Base-by-base conservation (phyloP, 495 filamentous ascomycete genomes). In the Penicillium ucsense region DNA sequence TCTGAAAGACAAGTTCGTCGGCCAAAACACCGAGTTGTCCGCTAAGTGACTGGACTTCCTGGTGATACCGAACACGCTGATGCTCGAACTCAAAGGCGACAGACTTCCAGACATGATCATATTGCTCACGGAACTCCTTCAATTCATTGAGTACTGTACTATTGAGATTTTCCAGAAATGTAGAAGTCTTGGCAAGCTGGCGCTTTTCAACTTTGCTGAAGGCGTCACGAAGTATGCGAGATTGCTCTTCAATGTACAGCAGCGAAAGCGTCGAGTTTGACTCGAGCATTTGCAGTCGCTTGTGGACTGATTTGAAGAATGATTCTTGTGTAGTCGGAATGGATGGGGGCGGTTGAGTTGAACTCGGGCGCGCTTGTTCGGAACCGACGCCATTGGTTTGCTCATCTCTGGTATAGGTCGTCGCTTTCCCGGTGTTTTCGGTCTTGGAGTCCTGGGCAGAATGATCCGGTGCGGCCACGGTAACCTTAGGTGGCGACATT, bases 231-330 rank as follows among this genome's bases (percentile, higher is more conserved):
- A 98, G 76, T 45, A 95, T 87, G 38, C 81, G 82, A 10, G 92
- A 97, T 60, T 98, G 92, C 43, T 92, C 86, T 68, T 96, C 90
- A 53, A 98, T 96, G 60, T 97, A 98, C 55, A 94, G 86, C 3
- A 98, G 77, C 0, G 89, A 95, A 30, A 98, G 73, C 3, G 89
- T 92, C 5, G 88, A 88, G 64, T 97, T 96, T 20, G 87, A 79
- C 64, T 98, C 92, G 9, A 98, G 82, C 50, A 85, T 79, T 55
- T 89, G 85, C 5, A 98, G 78, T 35, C 92, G 86, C 61, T 96
- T 95, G 50, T 88, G 86, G 4, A 98, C 82, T 5, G 88, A 88
- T 65, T 97, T 97, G 77, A 95, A 98, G 69, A 98, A 97, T 6
- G 84, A 89, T 63, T 96, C 92, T 67, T 98, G 92, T 4, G 88